Base-by-base conservation (phyloP, 345 rosid genomes). In the Heritiera littoralis region DNA sequence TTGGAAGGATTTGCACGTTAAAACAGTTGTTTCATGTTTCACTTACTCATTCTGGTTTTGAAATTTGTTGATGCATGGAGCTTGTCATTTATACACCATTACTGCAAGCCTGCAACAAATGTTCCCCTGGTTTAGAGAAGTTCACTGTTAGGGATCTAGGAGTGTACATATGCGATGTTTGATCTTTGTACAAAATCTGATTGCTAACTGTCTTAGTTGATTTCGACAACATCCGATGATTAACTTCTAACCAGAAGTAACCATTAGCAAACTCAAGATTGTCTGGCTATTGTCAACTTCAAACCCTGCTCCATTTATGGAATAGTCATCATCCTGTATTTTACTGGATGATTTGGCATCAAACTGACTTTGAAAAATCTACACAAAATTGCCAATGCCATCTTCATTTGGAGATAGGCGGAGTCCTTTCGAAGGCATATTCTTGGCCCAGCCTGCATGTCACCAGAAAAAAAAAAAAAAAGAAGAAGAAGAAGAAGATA, bases 371-470 rank as follows among this genome's bases (percentile, higher is more conserved):
- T 86, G 71, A 86, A 95, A 84, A 90, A 93, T 76, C 99, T 86
- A 79, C 97, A 91, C 75, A 93, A 79, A 55, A 92, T 86, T 41
- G 98, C 94, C 70, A 95, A 83, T 18, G 95, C 87, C 98, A 93
- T 92, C 88, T 93, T 95, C 95, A 93, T 95, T 83, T 95, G 99
- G 51, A 93, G 93, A 83, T 91, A 95, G 64, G 98, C 99, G 5
- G 99, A 95, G 90, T 95, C 99, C 71, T 95, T 95, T 8, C 99
- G 97, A 0, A 93, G 89, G 80, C 99, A 95, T 80, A 91, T 91
- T 83, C 98, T 89, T 2, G 98, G 98, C 52, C 98, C 6, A 3
- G 43, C 54, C 78, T 75, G 67, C 78, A 43, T 41, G 48, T 41
- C 67, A 59, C 52, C 17, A 48, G 43, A 43, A 75, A 75, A 30